Conservation (phyloP, 352 stramenopile genomes). For the Globisporangium canariense region DNA sequence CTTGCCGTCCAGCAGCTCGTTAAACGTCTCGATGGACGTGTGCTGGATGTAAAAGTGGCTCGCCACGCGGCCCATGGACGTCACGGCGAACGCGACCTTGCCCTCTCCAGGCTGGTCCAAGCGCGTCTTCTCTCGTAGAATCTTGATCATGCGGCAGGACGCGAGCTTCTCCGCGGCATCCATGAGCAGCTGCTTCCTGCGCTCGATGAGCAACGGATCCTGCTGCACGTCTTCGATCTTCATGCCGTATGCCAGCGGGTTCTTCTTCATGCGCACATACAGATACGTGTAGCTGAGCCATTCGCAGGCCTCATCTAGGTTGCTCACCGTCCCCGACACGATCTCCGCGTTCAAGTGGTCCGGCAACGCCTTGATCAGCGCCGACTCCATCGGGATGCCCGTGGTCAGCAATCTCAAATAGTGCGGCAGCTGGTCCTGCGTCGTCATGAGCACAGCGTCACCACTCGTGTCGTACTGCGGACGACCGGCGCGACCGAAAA, state of each 20-base stretch:
- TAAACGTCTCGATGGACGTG: constrained; percentile 97
- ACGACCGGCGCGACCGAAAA: constrained; percentile 97
- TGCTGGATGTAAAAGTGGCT: constrained; percentile 99
- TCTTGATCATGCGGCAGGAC: constrained; percentile 81
- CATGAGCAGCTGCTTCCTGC: constrained; percentile 66
- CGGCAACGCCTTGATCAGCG: constrained; percentile 97
- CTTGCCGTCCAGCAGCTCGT: constrained; percentile 88
- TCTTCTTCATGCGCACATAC: constrained; percentile 98
- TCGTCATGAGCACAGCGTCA: constrained; percentile 98
- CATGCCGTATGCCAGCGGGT: constrained; percentile 98
- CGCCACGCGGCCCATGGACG: constrained; percentile 95
- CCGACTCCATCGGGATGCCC: constrained; percentile 97
- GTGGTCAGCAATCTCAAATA: constrained; percentile 96
- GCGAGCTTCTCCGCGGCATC: constrained; percentile 75
- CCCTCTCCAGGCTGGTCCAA: constrained; percentile 31
- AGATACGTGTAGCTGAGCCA: constrained; percentile 99
- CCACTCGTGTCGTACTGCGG: constrained; percentile 99
- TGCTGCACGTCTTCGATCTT: constrained; percentile 89
- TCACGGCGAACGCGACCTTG: constrained; percentile 89
- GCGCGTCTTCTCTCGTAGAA: constrained; percentile 53
- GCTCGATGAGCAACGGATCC: constrained; percentile 85
- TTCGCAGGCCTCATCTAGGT: constrained; percentile 93
- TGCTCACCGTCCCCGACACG: constrained; percentile 97
- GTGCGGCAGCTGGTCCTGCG: constrained; percentile 89
- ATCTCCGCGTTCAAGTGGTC: constrained; percentile 99